Percentiles rank a stretch among this genome's conserved stretches.
phyloP scores from a whole-genome alignment of 495 filamentous ascomycete genomes.

The Aspergillus heteromorphus region DNA sequence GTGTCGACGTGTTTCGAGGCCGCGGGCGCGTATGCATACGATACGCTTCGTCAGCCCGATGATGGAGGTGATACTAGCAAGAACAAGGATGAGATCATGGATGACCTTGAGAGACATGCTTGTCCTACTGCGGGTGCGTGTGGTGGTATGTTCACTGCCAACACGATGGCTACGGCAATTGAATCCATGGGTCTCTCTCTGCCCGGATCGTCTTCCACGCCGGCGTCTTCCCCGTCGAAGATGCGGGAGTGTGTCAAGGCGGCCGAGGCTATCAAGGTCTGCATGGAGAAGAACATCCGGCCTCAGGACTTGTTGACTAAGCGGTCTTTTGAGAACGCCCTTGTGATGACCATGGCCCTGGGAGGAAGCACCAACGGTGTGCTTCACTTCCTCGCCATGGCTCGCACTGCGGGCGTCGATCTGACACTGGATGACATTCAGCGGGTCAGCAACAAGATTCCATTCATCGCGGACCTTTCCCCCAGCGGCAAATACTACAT shows the following conservation, averaged over 20 bases:
- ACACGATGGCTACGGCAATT: conserved; percentile 95
- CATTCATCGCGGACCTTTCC: conserved; percentile 88
- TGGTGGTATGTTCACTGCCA: conserved; percentile 96
- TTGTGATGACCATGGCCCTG: conserved; percentile 81
- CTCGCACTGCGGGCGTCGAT: conserved; percentile 76
- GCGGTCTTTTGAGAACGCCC: conserved; percentile 84
- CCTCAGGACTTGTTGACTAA: conserved; percentile 82
- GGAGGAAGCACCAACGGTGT: conserved; percentile 90
- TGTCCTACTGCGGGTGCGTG: conserved; percentile 94
- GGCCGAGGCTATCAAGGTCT: conserved; percentile 77
- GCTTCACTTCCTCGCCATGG: conserved; percentile 93
- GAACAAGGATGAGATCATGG: conserved; percentile 73
- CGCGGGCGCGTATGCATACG: conserved; percentile 78
- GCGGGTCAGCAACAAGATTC: conserved; percentile 80
- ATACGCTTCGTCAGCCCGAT: conserved; percentile 54
- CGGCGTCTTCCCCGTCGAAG: conserved; percentile 83
- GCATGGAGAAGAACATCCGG: conserved; percentile 82
- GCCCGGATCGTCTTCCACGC: conserved; percentile 86
- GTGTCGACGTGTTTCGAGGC: conserved; percentile 90
- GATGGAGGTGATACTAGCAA: conserved; percentile 52
- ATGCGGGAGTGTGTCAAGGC: conserved; percentile 85
- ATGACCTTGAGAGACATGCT: conserved; percentile 77
- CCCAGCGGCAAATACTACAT: conserved; percentile 86
- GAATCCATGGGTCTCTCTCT: conserved; percentile 91
- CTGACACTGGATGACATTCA: conserved; percentile 86